phyloP scores from a whole-genome alignment of 2,329 filamentous ascomycete genomes.

The Ilyonectria sp. region DNA sequence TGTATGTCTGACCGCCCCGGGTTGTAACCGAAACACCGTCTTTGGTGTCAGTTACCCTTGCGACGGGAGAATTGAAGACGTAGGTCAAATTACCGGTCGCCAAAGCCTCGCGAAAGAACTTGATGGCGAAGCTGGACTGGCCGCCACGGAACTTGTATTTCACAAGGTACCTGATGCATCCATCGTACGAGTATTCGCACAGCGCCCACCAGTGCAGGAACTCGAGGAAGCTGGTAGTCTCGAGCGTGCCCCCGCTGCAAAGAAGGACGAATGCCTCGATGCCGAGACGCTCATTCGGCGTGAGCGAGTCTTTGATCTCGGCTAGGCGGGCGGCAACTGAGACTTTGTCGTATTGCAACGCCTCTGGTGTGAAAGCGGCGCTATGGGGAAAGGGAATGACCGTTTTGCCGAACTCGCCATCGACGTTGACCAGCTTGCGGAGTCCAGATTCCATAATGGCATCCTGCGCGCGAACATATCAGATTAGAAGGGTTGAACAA shows the following conservation, averaged over 20 bases:
- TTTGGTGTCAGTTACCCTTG: conserved; percentile 49
- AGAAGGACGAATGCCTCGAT: conserved; percentile 60
- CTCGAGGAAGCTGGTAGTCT: conserved; percentile 62
- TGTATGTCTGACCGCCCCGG: conserved; percentile 49
- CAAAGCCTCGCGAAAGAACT: conserved; percentile 61
- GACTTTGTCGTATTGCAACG: conserved; percentile 55
- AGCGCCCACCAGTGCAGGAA: conserved; percentile 65
- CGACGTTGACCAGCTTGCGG: conserved; percentile 62
- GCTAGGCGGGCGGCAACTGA: conserved; percentile 60
- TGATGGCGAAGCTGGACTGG: conserved; percentile 61
- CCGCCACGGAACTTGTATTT: conserved; percentile 60
- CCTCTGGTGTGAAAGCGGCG: conserved; percentile 51
- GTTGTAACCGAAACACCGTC: conserved; percentile 53
- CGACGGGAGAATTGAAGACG: conserved; percentile 57
- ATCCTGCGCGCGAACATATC: conserved; percentile 34
- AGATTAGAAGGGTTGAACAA: fast-evolving
- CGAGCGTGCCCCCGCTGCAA: conserved; percentile 59
- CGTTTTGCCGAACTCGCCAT: conserved; percentile 56
- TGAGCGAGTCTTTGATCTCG: conserved; percentile 56
- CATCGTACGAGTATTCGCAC: conserved; percentile 57
- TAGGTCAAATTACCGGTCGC: conserved; percentile 57
- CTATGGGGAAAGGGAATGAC: conserved; percentile 60
- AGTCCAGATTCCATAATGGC: conserved; percentile 52
- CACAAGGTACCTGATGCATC: conserved; percentile 57
- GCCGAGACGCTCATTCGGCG: conserved; percentile 56